phyloP scores from a whole-genome alignment of 257 asterid genomes.

The Rhazya stricta region DNA sequence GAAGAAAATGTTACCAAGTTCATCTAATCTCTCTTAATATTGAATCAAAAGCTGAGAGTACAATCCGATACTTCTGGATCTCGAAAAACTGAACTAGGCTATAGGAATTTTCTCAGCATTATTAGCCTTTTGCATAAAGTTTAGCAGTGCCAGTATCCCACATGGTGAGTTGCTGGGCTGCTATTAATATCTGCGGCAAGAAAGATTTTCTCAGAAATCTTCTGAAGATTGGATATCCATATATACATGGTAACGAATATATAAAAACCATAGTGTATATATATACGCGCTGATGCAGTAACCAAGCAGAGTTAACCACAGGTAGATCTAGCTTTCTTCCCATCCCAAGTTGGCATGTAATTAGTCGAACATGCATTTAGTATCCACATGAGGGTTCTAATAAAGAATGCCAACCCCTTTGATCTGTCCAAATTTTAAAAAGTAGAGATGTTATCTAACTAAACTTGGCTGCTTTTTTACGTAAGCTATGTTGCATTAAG shows the following conservation, averaged over 20 bases:
- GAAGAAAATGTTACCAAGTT: too few relatives aligned
- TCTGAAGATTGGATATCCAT: not conserved
- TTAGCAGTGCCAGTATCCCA: not conserved
- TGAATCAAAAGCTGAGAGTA: too few relatives aligned
- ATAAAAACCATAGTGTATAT: too few relatives aligned
- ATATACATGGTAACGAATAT: too few relatives aligned
- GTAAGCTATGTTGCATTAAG: conserved; percentile 22
- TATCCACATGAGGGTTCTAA: not conserved
- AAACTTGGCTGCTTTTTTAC: conserved; percentile 12
- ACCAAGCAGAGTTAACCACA: too few relatives aligned
- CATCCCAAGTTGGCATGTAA: not conserved
- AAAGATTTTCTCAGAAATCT: not conserved
- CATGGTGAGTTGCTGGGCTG: not conserved
- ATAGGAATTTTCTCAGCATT: too few relatives aligned
- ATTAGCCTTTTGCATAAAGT: not conserved
- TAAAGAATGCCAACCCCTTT: too few relatives aligned
- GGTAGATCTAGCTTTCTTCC: not conserved
- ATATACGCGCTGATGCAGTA: too few relatives aligned
- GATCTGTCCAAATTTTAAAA: conserved; percentile 4
- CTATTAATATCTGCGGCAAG: not conserved
- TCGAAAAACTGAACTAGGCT: too few relatives aligned
- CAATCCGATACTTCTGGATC: too few relatives aligned
- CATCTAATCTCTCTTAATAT: too few relatives aligned
- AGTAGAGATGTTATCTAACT: conserved; percentile 2
- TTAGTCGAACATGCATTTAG: not conserved